phyloP scores from a whole-genome alignment of 2,329 filamentous ascomycete genomes.

The Kalmusia sp. region DNA sequence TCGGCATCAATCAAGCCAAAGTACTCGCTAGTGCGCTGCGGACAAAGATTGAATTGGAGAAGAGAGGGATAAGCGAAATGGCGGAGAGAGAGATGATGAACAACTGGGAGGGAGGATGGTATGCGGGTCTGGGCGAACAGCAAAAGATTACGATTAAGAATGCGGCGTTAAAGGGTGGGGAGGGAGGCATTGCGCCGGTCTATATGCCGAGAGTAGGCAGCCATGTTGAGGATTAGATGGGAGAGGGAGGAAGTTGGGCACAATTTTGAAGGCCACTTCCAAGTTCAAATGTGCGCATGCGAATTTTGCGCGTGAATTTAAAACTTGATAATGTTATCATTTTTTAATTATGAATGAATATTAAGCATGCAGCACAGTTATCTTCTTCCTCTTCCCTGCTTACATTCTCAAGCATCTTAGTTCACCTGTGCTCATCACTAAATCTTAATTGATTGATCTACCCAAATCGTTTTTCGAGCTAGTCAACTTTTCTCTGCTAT shows the following conservation, averaged over 20 bases:
- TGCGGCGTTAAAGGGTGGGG: conserved; percentile 1
- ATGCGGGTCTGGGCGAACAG: not conserved
- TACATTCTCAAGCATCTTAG: not conserved
- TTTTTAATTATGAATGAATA: no score
- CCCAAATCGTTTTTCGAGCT: no score
- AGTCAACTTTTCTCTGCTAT: not conserved
- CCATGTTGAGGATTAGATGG: conserved; percentile 10
- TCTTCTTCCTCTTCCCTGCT: no score
- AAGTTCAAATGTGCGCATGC: no score
- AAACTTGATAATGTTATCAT: no score
- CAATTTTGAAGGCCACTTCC: no score
- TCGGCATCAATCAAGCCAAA: conserved; percentile 43
- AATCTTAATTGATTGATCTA: no score
- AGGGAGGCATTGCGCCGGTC: conserved; percentile 4
- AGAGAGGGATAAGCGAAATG: conserved; percentile 1
- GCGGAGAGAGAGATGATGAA: not conserved
- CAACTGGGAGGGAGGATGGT: conserved; percentile 4
- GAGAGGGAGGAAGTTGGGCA: no score
- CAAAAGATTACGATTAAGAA: not conserved
- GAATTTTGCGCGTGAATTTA: no score
- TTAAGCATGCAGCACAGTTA: no score
- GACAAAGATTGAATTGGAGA: conserved; percentile 25
- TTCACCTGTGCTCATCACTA: not conserved
- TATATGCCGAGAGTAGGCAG: conserved; percentile 12
- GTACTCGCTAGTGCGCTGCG: conserved; percentile 32